Conservation (phyloP, 805 yeast species). For the Candida ascalaphidarum region DNA sequence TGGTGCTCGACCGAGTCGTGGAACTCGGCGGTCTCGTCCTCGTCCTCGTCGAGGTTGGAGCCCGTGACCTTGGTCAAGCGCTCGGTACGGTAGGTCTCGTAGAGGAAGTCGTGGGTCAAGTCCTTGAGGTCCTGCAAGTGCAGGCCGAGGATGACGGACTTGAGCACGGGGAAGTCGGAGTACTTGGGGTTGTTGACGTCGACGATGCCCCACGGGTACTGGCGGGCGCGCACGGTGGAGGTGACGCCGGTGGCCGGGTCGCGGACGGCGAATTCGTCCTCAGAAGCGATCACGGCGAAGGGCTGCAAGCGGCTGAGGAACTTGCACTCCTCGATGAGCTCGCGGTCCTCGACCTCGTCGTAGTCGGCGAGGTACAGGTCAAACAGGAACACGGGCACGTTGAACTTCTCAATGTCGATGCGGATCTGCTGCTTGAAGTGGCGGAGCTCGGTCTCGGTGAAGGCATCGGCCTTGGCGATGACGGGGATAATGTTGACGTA, state of each 20-base stretch:
- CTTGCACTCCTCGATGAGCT: slow-evolving; percentile 61
- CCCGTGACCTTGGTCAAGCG: slow-evolving; percentile 56
- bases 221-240: slow-evolving; percentile 44
- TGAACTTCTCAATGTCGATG: slow-evolving; percentile 56
- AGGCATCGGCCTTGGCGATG: slow-evolving; percentile 70
- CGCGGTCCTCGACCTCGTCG: slow-evolving; percentile 72
- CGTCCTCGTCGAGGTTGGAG: slow-evolving; percentile 16
- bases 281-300: slow-evolving; percentile 64
- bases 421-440: slow-evolving; percentile 52
- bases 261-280: slow-evolving; percentile 39
- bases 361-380: slow-evolving; percentile 37
- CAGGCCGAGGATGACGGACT: slow-evolving; percentile 71
- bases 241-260: slow-evolving; percentile 36
- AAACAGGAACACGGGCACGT: slow-evolving; percentile 74
- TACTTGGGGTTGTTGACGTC: slow-evolving; percentile 45
- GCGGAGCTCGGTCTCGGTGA: slow-evolving; percentile 58
- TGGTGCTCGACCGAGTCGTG: slow-evolving; percentile 16
- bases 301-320: slow-evolving; percentile 60
- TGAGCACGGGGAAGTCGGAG: slow-evolving; percentile 50
- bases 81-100: slow-evolving; percentile 76
- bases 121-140: slow-evolving; percentile 78
- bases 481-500: slow-evolving; percentile 81
- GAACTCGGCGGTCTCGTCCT: slow-evolving; percentile 8
- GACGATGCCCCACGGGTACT: slow-evolving; percentile 70
- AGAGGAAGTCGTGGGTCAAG: slow-evolving; percentile 65